Percentiles rank a stretch among this genome's conserved stretches.
phyloP scores from a whole-genome alignment of 2,329 filamentous ascomycete genomes.

The Ophiostoma sp. region DNA sequence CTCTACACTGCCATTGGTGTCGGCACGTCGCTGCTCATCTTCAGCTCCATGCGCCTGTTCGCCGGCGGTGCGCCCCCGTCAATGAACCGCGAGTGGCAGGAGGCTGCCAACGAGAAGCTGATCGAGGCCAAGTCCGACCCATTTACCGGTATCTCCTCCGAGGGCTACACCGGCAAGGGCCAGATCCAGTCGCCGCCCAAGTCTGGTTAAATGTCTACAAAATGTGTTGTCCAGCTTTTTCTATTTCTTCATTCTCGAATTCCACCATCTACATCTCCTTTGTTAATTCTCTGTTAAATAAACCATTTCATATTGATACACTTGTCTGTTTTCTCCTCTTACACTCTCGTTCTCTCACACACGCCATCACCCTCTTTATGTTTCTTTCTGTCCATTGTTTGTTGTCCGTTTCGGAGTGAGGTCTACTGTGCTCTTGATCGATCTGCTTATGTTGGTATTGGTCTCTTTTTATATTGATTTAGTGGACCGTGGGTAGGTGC shows the following conservation, averaged over 20 bases:
- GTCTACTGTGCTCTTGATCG: not conserved
- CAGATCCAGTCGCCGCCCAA: slow-evolving; percentile 66
- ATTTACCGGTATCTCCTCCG: slow-evolving; percentile 74
- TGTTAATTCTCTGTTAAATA: slow-evolving; percentile 14
- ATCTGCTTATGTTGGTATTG: not conserved
- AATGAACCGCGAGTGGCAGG: slow-evolving; percentile 97
- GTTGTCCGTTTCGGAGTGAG: not conserved
- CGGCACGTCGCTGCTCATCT: slow-evolving; percentile 62
- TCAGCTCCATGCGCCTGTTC: slow-evolving; percentile 65
- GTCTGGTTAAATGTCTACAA: slow-evolving; percentile 35
- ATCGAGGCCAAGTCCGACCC: slow-evolving; percentile 82
- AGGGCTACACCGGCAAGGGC: slow-evolving; percentile 72
- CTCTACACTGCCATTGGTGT: slow-evolving; percentile 67
- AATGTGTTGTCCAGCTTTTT: slow-evolving; percentile 12
- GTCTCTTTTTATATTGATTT: not conserved
- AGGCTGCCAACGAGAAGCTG: slow-evolving; percentile 89
- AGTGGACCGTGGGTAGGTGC: not conserved
- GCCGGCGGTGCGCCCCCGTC: slow-evolving; percentile 70
- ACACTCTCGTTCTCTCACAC: not conserved
- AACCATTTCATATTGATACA: slow-evolving; percentile 13
- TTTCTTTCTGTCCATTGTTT: not conserved
- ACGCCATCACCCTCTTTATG: not conserved
- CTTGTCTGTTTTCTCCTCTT: slow-evolving; percentile 8
- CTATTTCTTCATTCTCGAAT: not conserved
- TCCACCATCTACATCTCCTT: slow-evolving; percentile 12